phyloP scores from a whole-genome alignment of 345 rosid species.

The Gossypium stocksii region DNA sequence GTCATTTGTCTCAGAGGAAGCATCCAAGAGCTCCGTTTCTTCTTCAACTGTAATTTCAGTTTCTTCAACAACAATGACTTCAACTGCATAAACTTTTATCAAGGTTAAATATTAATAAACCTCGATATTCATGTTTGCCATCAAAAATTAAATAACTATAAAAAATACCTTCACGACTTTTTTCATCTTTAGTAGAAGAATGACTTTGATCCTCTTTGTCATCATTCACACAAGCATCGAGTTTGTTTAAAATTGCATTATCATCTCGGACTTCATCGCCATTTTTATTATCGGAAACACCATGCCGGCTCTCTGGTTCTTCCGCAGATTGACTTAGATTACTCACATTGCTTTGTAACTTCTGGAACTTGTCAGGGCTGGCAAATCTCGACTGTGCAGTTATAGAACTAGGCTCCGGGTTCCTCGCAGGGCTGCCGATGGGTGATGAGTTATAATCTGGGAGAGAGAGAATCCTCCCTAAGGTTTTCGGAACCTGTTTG shows the following conservation, averaged over 20 bases:
- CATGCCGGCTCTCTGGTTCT: conserved; percentile 22
- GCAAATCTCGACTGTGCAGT: conserved; percentile 47
- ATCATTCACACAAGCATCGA: conserved; percentile 22
- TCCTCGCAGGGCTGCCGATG: conserved; percentile 63
- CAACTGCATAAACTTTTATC: conserved; percentile 27
- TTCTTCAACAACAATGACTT: conserved; percentile 27
- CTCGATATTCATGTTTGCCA: conserved; percentile 7
- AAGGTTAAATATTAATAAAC: conserved; percentile 2
- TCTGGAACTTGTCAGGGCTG: conserved; percentile 32
- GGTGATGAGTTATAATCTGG: conserved; percentile 69
- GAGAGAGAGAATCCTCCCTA: conserved; percentile 79
- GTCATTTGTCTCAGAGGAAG: conserved; percentile 27
- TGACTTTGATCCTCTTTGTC: conserved; percentile 30
- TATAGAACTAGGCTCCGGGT: conserved; percentile 39
- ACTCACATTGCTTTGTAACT: conserved; percentile 30
- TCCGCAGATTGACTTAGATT: conserved; percentile 25
- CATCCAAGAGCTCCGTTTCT: conserved; percentile 25
- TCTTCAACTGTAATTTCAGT: conserved; percentile 30
- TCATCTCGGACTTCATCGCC: conserved; percentile 20
- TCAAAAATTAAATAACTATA: conserved; percentile 13
- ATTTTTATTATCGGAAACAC: conserved; percentile 30
- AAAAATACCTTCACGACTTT: conserved; percentile 44
- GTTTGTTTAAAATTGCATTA: conserved; percentile 22
- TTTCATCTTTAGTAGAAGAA: conserved; percentile 23
- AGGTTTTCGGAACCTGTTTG: conserved; percentile 46